phyloP scores from a whole-genome alignment of 2,329 filamentous ascomycete species.

The Alternaria burnsii region DNA sequence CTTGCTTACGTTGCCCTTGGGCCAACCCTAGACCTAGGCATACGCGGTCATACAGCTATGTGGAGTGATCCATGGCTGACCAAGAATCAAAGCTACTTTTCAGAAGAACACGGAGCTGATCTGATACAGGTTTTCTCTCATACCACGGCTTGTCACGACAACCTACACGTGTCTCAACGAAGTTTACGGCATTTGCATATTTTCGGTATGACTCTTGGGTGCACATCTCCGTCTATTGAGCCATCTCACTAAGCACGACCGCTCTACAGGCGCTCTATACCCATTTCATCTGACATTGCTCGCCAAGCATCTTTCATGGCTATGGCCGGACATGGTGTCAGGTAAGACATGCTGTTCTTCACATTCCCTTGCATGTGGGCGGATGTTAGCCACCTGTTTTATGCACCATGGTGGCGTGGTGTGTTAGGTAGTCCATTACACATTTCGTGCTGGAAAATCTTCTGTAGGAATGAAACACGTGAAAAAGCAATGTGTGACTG shows the following conservation, averaged over 20 bases:
- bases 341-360: conserved; percentile 12
- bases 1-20: conserved; percentile 33
- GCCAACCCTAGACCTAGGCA: conserved; percentile 24
- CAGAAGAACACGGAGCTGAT: conserved; percentile 11
- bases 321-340: conserved; percentile 9
- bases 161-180: conserved; percentile 14
- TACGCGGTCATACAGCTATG: conserved; percentile 1
- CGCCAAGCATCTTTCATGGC: not conserved
- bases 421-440: not conserved
- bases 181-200: conserved; percentile 34
- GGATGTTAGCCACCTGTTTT: conserved; percentile 1
- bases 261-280: conserved; percentile 41
- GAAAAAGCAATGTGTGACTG: not conserved
- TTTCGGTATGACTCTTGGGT: conserved; percentile 33
- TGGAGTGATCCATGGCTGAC: conserved; percentile 6
- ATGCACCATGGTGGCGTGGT: not conserved
- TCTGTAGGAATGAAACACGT: not conserved
- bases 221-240: conserved; percentile 16
- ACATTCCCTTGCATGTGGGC: conserved; percentile 3
- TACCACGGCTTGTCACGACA: not conserved
- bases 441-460: not conserved
- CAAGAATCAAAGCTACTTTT: conserved; percentile 9
- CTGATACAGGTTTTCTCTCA: conserved; percentile 9
- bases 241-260: conserved; percentile 31
- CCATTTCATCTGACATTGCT: conserved; percentile 16